A percentile compares a stretch with the other conserved stretches of the same genome.
Evolutionary conservation across 345 rosid species (phyloP).

Genomic region (Gossypium anomalum): DNA sequence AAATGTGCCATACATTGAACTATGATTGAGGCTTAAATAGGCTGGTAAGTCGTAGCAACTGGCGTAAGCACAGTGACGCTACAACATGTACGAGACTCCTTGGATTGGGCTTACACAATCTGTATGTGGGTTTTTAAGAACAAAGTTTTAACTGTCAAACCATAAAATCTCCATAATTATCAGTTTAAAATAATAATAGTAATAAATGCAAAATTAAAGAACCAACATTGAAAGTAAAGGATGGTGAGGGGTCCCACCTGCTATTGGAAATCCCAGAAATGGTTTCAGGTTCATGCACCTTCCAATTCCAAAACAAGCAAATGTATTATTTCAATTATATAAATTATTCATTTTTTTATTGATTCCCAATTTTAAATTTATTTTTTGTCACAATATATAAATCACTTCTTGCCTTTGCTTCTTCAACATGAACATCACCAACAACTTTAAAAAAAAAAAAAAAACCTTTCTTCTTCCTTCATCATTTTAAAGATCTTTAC

Average conservation of each 20-base stretch:
- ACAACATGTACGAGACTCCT: too few relatives aligned
- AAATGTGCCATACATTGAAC: too few relatives aligned
- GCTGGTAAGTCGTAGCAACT: too few relatives aligned
- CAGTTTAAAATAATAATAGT: background rate
- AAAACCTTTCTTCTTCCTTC: background rate
- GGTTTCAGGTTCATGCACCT: constrained; percentile 36
- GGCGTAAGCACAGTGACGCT: too few relatives aligned
- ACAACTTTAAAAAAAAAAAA: background rate
- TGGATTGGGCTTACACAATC: too few relatives aligned
- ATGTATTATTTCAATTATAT: background rate
- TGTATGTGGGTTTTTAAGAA: too few relatives aligned
- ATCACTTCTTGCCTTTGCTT: background rate
- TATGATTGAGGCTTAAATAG: too few relatives aligned
- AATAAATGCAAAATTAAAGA: background rate
- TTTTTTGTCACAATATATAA: constrained; percentile 1
- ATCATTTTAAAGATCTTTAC: background rate
- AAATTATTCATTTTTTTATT: background rate
- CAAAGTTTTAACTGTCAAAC: background rate
- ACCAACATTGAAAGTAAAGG: background rate
- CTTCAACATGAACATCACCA: constrained; percentile 10
- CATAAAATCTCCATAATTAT: too few relatives aligned
- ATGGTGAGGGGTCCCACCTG: constrained; percentile 19
- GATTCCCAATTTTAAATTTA: background rate
- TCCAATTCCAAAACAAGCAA: background rate
- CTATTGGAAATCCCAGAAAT: background rate